Evolutionary conservation across 371 early-diverging fungal genomes (phyloP), one percentile per base, ranked within the genome.

Genomic region (Mucor irregularis): DNA sequence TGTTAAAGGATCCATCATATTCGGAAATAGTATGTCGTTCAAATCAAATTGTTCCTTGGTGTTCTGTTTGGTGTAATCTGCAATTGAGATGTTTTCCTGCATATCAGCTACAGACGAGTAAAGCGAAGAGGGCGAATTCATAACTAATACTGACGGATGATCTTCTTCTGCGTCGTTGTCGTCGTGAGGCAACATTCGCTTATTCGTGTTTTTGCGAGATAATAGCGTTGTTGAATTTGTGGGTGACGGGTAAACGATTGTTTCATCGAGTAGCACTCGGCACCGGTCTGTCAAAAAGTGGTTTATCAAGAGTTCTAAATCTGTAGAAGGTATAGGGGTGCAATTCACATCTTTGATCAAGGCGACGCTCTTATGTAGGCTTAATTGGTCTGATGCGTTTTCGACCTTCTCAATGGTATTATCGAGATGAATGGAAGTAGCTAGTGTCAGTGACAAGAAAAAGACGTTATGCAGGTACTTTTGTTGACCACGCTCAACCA

Each of bases 391-490:
- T n/a, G 55, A 21, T 31, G 37, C 44, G 42, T 33, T 26, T 9
- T 48, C 29, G 24, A 24, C 17, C 28, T 25, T 34, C 6, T 22
- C 31, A 9, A 44, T 17, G 4, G 37, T 24, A 14, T 34, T 43
- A 24, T 57, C 56, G 30, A 67, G 30, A 39, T 65, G 60, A 25
- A 71, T 52, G 4, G 68, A 65, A 14, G 65, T 50, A 13, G 68
- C 60, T 13, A 62, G 53, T 16, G 60, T 68, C 13, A 72, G 34
- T 1, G 62, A 64, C 13, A 62, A 37, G 22, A 58, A 54, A n/a
- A 71, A 69, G 1, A 58, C 17, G 35, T 72, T 74, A 54, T 56
- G 56, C 8, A 72, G 47, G 45, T 62, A 66, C 16, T 46, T 53
- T 11, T 46, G 31, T 28, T 65, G 64, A n/a, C 61, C 43, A 9